A percentile compares a stretch with the other conserved stretches of the same genome.
Evolutionary conservation across 495 filamentous ascomycete species (phyloP).

Genomic region (Penicillium ochrochloron): DNA sequence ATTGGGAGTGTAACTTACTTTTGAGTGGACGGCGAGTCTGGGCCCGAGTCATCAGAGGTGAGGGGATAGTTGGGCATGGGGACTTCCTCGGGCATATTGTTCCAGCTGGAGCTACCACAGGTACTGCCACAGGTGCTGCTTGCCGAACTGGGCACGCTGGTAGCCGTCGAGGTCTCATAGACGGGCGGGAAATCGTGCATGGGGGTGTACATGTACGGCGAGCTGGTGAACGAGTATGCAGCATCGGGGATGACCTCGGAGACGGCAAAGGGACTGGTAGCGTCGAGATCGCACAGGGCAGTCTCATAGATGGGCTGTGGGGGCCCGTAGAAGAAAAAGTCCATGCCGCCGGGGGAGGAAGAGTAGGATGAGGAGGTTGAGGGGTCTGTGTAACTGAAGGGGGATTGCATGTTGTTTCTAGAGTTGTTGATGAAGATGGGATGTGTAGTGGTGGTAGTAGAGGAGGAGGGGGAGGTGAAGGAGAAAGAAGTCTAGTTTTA

Average conservation of each 20-base stretch:
- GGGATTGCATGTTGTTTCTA: slow-evolving; percentile 33
- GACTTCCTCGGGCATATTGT: slow-evolving; percentile 25
- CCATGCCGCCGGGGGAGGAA: slow-evolving; percentile 34
- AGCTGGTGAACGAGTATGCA: slow-evolving; percentile 31
- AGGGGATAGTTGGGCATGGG: slow-evolving; percentile 26
- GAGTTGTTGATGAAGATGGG: slow-evolving; percentile 5
- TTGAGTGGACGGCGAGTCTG: slow-evolving; percentile 28
- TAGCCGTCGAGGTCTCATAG: slow-evolving; percentile 25
- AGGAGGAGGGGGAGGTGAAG: slow-evolving; percentile 11
- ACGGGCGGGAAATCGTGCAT: slow-evolving; percentile 16
- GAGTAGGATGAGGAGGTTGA: slow-evolving; percentile 37
- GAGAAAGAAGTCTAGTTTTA: slow-evolving; percentile 28
- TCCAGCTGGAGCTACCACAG: slow-evolving; percentile 26
- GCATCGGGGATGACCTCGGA: slow-evolving; percentile 28
- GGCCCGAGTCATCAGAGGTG: slow-evolving; percentile 23
- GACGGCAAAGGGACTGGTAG: slow-evolving; percentile 24
- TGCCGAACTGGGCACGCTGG: slow-evolving; percentile 27
- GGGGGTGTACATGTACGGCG: slow-evolving; percentile 28
- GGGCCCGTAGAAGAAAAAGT: slow-evolving; percentile 35
- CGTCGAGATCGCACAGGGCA: slow-evolving; percentile 27
- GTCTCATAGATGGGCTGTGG: slow-evolving; percentile 30
- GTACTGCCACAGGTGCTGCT: slow-evolving; percentile 30
- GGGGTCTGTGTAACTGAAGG: slow-evolving; percentile 34
- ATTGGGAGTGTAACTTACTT: slow-evolving; percentile 27
- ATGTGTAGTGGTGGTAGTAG: neutral